Conservation (phyloP, 106 monocot genomes). For the Apostasia shenzhenica region DNA sequence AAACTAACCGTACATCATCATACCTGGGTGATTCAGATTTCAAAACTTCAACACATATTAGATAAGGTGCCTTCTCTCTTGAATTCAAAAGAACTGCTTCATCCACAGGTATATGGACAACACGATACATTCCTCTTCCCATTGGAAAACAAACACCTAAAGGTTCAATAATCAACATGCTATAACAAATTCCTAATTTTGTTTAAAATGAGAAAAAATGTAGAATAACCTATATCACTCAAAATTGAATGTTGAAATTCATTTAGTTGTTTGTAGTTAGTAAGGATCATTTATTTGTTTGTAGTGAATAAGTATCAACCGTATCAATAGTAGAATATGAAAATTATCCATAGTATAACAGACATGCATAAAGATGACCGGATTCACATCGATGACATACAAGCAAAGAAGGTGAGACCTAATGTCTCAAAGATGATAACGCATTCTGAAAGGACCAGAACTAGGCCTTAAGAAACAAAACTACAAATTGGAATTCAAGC, state of each 20-base stretch:
- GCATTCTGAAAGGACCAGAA: no score
- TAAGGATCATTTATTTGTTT: no score
- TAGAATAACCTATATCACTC: background rate
- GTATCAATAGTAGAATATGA: no score
- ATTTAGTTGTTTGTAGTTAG: background rate
- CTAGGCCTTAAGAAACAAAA: no score
- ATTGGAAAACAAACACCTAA: slow-evolving; percentile 97
- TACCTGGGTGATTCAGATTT: slow-evolving; percentile 91
- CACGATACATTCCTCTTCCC: slow-evolving; percentile 96
- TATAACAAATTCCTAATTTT: background rate
- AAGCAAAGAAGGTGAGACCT: no score
- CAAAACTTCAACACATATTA: slow-evolving; percentile 96
- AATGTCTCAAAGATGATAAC: no score
- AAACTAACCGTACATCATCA: background rate
- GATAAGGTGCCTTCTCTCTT: slow-evolving; percentile 95
- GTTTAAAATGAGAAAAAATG: background rate
- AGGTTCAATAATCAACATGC: background rate
- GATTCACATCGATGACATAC: no score
- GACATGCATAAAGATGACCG: no score
- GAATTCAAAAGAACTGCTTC: slow-evolving; percentile 96
- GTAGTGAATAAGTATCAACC: no score
- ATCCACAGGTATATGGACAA: slow-evolving; percentile 91
- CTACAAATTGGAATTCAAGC: no score
- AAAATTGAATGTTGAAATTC: background rate
- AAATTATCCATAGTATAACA: no score